phyloP scores from a whole-genome alignment of 176 grass and related monocot genomes.

The Leersia perrieri region DNA sequence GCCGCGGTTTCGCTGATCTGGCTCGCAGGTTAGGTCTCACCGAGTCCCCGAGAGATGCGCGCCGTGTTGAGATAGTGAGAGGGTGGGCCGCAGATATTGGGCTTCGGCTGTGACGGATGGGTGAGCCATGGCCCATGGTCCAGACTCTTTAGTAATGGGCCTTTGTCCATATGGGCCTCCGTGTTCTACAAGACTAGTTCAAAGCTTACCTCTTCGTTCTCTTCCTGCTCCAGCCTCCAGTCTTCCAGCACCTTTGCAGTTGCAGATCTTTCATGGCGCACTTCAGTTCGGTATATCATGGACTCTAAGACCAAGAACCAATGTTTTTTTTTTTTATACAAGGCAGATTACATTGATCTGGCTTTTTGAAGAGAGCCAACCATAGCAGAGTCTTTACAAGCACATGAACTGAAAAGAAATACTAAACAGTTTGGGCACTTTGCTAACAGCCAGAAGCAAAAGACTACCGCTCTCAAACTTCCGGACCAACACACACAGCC shows the following conservation, averaged over 20 bases:
- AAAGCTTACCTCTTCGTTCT: no score
- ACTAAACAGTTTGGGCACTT: no score
- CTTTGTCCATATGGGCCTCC: neutral
- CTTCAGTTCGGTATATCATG: neutral
- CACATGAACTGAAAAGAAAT: no score
- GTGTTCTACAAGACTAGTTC: no score
- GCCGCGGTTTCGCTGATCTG: constrained; percentile 10
- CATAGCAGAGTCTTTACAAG: no score
- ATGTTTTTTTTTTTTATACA: no score
- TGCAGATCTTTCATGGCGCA: neutral
- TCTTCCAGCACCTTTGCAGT: neutral
- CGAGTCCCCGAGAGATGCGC: neutral
- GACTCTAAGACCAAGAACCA: neutral
- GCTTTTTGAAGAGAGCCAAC: no score
- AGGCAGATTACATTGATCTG: no score
- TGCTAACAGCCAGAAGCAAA: no score
- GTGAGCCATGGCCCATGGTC: neutral
- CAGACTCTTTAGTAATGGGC: neutral
- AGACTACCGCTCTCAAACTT: no score
- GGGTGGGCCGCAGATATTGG: neutral
- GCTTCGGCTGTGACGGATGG: neutral
- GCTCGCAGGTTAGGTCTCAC: neutral
- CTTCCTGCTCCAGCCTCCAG: neutral
- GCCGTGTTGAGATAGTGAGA: no score
- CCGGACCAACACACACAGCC: no score